Conservation (phyloP, 1,139 yeast genomes). For the Sugiyamaella novakii region DNA sequence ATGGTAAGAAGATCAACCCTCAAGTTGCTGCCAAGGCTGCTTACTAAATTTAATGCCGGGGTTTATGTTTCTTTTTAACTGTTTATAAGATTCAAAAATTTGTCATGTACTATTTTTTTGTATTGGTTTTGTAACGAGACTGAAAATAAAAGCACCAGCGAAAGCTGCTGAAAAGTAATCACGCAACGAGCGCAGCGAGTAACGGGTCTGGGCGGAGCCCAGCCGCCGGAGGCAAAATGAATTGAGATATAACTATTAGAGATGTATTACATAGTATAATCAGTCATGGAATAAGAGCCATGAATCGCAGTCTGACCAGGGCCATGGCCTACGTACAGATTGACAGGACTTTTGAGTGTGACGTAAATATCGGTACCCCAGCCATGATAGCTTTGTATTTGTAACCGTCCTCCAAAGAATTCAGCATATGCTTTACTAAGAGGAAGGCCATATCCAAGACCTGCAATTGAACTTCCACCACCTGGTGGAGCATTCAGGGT, state of each 20-base stretch:
- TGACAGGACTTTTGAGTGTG: slow-evolving; percentile 49
- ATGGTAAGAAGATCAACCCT: slow-evolving; percentile 91
- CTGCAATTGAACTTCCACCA: slow-evolving; percentile 79
- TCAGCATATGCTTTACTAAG: slow-evolving; percentile 73
- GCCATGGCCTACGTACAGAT: slow-evolving; percentile 19
- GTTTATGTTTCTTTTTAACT: slow-evolving; percentile 2
- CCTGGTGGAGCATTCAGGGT: slow-evolving; percentile 74
- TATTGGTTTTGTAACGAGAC: slow-evolving; percentile 8
- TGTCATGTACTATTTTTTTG: slow-evolving; percentile 18
- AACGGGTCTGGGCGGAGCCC: slow-evolving; percentile 7
- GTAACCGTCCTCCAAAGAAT: slow-evolving; percentile 73
- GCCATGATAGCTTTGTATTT: slow-evolving; percentile 78
- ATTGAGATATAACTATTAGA: not conserved
- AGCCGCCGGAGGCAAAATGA: slow-evolving; percentile 2
- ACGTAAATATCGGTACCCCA: slow-evolving; percentile 82
- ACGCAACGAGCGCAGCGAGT: not conserved
- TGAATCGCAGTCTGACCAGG: slow-evolving; percentile 19
- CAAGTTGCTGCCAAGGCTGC: slow-evolving; percentile 98
- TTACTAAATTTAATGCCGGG: slow-evolving; percentile 33
- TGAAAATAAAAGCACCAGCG: slow-evolving; percentile 16
- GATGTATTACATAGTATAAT: slow-evolving; percentile 19
- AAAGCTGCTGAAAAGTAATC: not conserved
- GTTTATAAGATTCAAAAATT: slow-evolving; percentile 16
- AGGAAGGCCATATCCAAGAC: slow-evolving; percentile 96
- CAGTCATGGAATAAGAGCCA: slow-evolving; percentile 21